These are phyloP conservation scores for Russula brevipes DNA, from an alignment of 768 basidiomycete genomes.

Conservation along the genomic window DNA sequence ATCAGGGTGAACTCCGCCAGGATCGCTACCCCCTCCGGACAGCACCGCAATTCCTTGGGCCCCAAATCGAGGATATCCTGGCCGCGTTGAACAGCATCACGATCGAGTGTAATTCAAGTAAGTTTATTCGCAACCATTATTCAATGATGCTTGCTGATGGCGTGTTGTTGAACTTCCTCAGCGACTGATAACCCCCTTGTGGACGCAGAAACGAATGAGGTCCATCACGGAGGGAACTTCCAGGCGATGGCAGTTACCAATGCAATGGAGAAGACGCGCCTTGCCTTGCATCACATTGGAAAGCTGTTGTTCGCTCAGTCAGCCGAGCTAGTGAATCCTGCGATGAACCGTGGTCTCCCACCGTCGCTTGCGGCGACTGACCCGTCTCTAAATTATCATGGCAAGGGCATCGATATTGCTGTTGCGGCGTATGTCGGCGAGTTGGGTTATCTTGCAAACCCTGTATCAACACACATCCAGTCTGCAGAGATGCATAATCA, in stretches of 20 bases:
- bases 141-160: not conserved
- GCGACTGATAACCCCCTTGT: conserved; percentile 87
- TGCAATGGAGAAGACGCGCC: conserved; percentile 81
- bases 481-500: conserved; percentile 92
- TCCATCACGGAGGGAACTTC: conserved; percentile 87
- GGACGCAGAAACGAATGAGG: conserved; percentile 55
- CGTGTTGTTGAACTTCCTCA: conserved; percentile 29
- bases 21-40: conserved; percentile 75
- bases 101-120: conserved; percentile 79
- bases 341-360: conserved; percentile 79
- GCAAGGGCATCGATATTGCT: conserved; percentile 82
- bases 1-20: conserved; percentile 69
- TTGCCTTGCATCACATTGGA: conserved; percentile 47
- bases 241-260: conserved; percentile 84
- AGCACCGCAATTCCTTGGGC: conserved; percentile 80
- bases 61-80: conserved; percentile 76
- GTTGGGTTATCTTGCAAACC: conserved; percentile 76
- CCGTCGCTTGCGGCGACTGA: conserved; percentile 76
- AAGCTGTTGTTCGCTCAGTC: conserved; percentile 48
- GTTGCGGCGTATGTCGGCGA: conserved; percentile 78
- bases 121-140: conserved; percentile 27
- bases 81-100: conserved; percentile 58
- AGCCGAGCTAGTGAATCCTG: conserved; percentile 73
- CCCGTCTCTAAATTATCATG: conserved; percentile 76
- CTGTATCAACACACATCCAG: conserved; percentile 79